Evolutionary conservation across 139 green algal genomes (phyloP).

Genomic region (Yamagishiella unicocca): DNA sequence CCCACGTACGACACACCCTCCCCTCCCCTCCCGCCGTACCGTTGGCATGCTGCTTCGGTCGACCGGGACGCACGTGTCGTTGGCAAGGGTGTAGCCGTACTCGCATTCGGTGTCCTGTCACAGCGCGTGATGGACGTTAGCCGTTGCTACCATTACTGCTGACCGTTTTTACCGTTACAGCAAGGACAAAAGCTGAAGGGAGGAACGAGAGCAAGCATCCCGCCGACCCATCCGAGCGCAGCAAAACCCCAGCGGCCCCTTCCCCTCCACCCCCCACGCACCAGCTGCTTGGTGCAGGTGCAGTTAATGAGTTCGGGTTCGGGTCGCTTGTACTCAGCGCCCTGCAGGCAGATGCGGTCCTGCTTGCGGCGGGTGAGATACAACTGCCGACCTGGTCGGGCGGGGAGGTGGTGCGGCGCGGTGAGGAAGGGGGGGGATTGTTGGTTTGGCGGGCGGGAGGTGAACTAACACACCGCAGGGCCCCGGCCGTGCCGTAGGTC

Average conservation of each 20-base stretch:
- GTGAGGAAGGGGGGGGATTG: neutral
- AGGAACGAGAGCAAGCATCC: no score
- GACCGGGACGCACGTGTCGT: conserved; percentile 36
- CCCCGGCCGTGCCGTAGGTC: no score
- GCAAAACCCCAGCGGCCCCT: neutral
- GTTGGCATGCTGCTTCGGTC: conserved; percentile 1
- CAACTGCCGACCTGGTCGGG: conserved; percentile 52
- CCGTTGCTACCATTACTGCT: no score
- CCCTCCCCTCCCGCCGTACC: neutral
- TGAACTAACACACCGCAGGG: neutral
- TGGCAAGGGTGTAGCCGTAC: conserved; percentile 62
- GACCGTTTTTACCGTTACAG: no score
- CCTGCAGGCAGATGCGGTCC: conserved; percentile 77
- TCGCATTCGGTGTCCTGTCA: conserved; percentile 80
- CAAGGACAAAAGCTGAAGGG: no score
- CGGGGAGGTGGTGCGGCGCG: neutral
- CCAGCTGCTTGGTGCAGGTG: conserved; percentile 55
- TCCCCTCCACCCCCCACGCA: conserved; percentile 53
- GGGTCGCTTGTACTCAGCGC: conserved; percentile 61
- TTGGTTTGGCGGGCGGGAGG: neutral
- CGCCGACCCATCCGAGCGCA: no score
- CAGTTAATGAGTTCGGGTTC: neutral
- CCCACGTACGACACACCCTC: no score
- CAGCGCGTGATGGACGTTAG: neutral
- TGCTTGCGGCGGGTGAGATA: conserved; percentile 64